phyloP scores from a whole-genome alignment of 2,329 filamentous ascomycete genomes.

The Massarina eburnea region DNA sequence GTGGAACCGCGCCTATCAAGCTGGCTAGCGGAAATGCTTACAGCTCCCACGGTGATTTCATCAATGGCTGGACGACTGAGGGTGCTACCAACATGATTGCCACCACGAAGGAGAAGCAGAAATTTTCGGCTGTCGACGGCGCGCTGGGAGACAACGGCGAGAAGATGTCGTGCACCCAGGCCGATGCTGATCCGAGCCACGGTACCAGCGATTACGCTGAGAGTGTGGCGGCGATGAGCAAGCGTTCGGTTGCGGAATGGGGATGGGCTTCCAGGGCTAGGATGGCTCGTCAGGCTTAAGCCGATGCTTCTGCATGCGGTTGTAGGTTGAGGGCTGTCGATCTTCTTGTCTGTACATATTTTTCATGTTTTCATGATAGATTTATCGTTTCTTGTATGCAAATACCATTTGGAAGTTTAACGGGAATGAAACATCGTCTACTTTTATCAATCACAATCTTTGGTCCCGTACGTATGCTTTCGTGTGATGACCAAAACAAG shows the following conservation, averaged over 20 bases:
- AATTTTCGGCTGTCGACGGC: slow-evolving; percentile 43
- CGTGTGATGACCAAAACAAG: too few species aligned
- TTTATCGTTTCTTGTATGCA: too few species aligned
- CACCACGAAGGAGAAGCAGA: slow-evolving; percentile 37
- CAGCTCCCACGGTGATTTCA: slow-evolving; percentile 52
- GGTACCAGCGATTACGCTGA: slow-evolving; percentile 47
- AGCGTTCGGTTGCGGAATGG: slow-evolving; percentile 9
- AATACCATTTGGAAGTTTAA: too few species aligned
- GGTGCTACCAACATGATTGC: slow-evolving; percentile 47
- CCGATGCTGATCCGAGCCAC: slow-evolving; percentile 46
- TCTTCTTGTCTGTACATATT: too few species aligned
- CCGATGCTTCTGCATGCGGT: too few species aligned
- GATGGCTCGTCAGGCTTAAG: slow-evolving; percentile 6
- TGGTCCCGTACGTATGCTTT: too few species aligned
- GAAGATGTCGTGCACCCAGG: slow-evolving; percentile 36
- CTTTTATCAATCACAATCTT: too few species aligned
- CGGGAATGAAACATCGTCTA: too few species aligned
- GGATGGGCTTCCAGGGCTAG: slow-evolving; percentile 12
- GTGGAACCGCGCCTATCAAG: slow-evolving; percentile 47
- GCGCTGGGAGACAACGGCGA: slow-evolving; percentile 34
- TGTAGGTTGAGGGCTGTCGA: too few species aligned
- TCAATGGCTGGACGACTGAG: slow-evolving; percentile 51
- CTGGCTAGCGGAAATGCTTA: slow-evolving; percentile 46
- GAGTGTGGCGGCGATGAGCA: slow-evolving; percentile 35
- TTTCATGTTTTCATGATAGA: too few species aligned